Conservation (phyloP, 2,329 filamentous ascomycete genomes). For the Paraconiothyrium brasiliense region DNA sequence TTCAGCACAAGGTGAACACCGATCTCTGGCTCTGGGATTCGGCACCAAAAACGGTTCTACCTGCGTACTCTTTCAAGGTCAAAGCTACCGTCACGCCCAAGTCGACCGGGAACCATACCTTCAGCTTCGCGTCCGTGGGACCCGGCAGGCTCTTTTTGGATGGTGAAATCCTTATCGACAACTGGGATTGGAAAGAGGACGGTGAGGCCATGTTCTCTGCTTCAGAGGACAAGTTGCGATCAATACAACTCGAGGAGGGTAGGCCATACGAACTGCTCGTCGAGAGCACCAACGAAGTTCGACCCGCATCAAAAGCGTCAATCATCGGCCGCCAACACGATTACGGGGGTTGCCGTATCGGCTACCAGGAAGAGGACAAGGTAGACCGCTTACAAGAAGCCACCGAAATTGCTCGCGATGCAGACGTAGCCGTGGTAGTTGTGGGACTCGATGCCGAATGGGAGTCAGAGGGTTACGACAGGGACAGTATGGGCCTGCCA, state of each 20-base stretch:
- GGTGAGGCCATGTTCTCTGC: slow-evolving; percentile 77
- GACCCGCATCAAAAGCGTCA: slow-evolving; percentile 68
- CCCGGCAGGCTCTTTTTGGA: slow-evolving; percentile 70
- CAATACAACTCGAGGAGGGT: slow-evolving; percentile 67
- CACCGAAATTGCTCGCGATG: slow-evolving; percentile 71
- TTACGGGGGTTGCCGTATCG: slow-evolving; percentile 76
- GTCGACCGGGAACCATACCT: slow-evolving; percentile 69
- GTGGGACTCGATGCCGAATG: slow-evolving; percentile 80
- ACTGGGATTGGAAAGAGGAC: slow-evolving; percentile 75
- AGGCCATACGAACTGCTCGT: slow-evolving; percentile 69
- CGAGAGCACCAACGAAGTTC: slow-evolving; percentile 73
- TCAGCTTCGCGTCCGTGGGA: slow-evolving; percentile 74
- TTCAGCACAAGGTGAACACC: slow-evolving; percentile 69
- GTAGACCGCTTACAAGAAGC: slow-evolving; percentile 67
- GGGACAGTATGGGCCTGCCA: slow-evolving; percentile 69
- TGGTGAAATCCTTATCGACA: slow-evolving; percentile 67
- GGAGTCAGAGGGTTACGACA: slow-evolving; percentile 76
- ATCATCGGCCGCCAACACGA: slow-evolving; percentile 67
- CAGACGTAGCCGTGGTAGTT: slow-evolving; percentile 81
- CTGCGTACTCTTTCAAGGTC: slow-evolving; percentile 71
- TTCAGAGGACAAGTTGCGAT: slow-evolving; percentile 70
- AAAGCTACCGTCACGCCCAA: slow-evolving; percentile 68
- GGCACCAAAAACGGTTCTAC: slow-evolving; percentile 68
- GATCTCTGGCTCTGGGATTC: slow-evolving; percentile 78
- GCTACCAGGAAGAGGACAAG: slow-evolving; percentile 73